Conservation (phyloP, 768 basidiomycete species). For the Boletus subparvulus region DNA sequence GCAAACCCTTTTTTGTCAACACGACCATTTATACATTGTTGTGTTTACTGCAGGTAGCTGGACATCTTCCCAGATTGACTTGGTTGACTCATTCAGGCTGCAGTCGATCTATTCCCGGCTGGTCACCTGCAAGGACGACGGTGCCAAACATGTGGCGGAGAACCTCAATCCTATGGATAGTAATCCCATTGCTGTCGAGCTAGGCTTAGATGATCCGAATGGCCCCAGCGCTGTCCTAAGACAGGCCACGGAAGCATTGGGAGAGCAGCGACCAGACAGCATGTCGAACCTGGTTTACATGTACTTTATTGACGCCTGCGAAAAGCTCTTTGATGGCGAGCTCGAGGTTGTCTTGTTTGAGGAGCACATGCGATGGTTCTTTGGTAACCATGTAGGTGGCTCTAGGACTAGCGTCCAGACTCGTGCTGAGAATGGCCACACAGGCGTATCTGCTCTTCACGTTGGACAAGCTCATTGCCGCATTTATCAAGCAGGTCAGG, state of each 20-base stretch:
- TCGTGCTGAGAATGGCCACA: slow-evolving; percentile 29
- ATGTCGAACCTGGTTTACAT: slow-evolving; percentile 75
- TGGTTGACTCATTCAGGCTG: slow-evolving; percentile 5
- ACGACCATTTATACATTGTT: slow-evolving; percentile 90
- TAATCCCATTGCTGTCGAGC: slow-evolving; percentile 78
- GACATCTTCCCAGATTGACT: slow-evolving; percentile 1
- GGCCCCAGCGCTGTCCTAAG: slow-evolving; percentile 65
- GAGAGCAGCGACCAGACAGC: slow-evolving; percentile 45
- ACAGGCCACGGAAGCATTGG: slow-evolving; percentile 63
- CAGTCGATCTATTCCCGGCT: slow-evolving; percentile 90
- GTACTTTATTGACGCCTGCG: slow-evolving; percentile 86
- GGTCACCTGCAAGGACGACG: slow-evolving; percentile 79
- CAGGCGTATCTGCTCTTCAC: slow-evolving; percentile 93
- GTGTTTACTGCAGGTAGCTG: slow-evolving; percentile 76
- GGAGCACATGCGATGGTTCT: slow-evolving; percentile 94
- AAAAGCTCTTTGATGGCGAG: slow-evolving; percentile 91
- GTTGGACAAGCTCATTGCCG: slow-evolving; percentile 86
- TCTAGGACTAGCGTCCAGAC: background rate
- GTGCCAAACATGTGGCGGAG: slow-evolving; percentile 64
- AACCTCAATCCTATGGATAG: slow-evolving; percentile 65
- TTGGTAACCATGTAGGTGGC: slow-evolving; percentile 71
- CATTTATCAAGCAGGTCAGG: slow-evolving; percentile 86
- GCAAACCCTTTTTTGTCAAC: slow-evolving; percentile 81
- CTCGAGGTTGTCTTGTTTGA: slow-evolving; percentile 91
- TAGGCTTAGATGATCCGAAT: slow-evolving; percentile 84